Base-by-base conservation (phyloP, 768 basidiomycete genomes). In the Lactarius akahatsu region DNA sequence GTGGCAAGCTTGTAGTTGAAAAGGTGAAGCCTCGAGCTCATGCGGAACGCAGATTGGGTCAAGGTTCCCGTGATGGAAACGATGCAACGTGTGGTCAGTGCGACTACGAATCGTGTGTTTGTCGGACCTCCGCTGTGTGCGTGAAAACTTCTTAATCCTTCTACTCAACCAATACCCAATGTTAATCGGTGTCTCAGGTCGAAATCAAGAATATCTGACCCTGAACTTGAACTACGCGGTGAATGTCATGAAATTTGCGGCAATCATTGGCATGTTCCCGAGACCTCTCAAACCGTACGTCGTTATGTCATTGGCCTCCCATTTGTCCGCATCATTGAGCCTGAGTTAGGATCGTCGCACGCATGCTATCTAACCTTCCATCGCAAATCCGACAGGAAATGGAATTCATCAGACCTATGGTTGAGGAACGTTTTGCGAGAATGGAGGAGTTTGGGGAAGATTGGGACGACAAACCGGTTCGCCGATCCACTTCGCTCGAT, bases 381-480 rank as follows among this genome's bases (percentile, higher is more conserved):
- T 32, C 34, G 15, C 61, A 52, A 20, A 8, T 61, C 9, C 36
- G 52, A 23, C 43, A 13, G 9, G 43, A 38, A 41, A 43, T 65
- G 18, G 30, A 34, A 52, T 59, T 61, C 20, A 18, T 65, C 13
- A 40, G 26, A 32, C 64, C 64, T 9, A 3, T 65, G 28, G 54
- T 65, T 13, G 45, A 61, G 41, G 64, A 61, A 9, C 59, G 64
- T 28, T 50, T 52, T 20, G 20, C 30, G 16, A 43, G n/a, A 41
- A 30, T 65, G 26, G 59, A 40, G 2, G 50, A 56, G 38, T 40
- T 40, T 32, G 54, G 64, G 26, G 64, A 43, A 6, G 59, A 41
- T 20, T 61, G 59, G 59, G 64, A 60, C 0, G 64, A 65, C 26
- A 60, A 61, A 15, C 64, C 64, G 11, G 63, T 59, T 34, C 57